Percentiles rank a stretch among this genome's conserved stretches.
phyloP scores from a whole-genome alignment of 257 asterid species.

The Perilla frutescens region DNA sequence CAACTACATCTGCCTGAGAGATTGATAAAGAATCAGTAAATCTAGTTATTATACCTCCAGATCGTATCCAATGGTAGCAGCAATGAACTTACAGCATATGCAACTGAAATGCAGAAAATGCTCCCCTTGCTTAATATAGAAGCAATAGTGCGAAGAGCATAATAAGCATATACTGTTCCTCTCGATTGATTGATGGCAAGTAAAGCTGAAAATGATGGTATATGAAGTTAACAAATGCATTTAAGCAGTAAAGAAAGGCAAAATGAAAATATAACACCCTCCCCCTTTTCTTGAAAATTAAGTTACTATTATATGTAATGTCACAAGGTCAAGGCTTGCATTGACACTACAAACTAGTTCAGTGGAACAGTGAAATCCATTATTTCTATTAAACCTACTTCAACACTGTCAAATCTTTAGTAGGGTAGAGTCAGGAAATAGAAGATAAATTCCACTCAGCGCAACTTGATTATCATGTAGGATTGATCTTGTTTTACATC shows the following conservation, averaged over 20 bases:
- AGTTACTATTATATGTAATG: not conserved
- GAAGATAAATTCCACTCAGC: not conserved
- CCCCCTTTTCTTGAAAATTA: not conserved
- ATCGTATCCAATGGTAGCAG: constrained; percentile 11
- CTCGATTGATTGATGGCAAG: constrained; percentile 75
- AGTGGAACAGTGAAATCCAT: not conserved
- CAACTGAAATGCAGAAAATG: constrained; percentile 88
- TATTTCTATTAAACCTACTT: not conserved
- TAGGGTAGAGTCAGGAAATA: not conserved
- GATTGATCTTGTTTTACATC: not conserved
- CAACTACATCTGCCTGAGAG: constrained; percentile 84
- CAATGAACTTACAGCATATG: constrained; percentile 76
- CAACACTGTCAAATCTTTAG: not conserved
- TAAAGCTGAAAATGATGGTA: constrained; percentile 59
- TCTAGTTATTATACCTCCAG: constrained; percentile 10
- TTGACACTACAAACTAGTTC: not conserved
- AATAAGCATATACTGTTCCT: constrained; percentile 84
- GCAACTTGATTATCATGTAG: not conserved
- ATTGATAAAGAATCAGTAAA: constrained; percentile 17
- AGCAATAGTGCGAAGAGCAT: constrained; percentile 70
- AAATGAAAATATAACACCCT: not conserved
- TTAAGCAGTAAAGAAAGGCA: constrained; percentile 1
- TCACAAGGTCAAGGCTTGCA: not conserved
- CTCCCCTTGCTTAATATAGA: constrained; percentile 89
- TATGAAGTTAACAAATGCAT: constrained; percentile 17